These are phyloP conservation scores for Penicillium paxilli DNA, from an alignment of 495 filamentous ascomycete species.

Conservation along the genomic window DNA sequence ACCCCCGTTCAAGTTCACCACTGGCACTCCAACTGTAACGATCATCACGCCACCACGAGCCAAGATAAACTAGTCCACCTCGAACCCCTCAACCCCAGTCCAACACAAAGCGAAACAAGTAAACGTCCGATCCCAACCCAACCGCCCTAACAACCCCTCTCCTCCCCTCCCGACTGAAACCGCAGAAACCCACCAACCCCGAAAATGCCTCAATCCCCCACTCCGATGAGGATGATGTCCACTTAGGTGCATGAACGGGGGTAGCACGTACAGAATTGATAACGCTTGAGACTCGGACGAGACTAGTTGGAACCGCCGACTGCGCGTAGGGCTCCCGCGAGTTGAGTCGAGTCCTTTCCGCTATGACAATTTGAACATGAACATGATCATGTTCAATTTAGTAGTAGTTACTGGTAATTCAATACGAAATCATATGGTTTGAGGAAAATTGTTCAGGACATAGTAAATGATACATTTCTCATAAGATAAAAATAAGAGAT, in stretches of 20 bases:
- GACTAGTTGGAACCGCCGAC: no score
- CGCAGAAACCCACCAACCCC: slow-evolving; percentile 1
- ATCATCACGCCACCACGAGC: not conserved
- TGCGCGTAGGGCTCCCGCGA: no score
- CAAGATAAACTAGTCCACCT: not conserved
- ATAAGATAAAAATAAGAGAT: not conserved
- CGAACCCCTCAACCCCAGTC: not conserved
- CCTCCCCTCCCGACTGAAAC: not conserved
- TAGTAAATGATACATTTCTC: slow-evolving; percentile 2
- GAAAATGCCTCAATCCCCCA: not conserved
- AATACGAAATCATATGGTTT: not conserved
- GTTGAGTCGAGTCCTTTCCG: no score
- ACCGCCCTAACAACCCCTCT: not conserved
- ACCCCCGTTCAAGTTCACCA: no score
- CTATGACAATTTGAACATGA: no score
- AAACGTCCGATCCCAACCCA: not conserved
- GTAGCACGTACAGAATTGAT: not conserved
- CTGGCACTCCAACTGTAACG: not conserved
- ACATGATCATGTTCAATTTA: no score
- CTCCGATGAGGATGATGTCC: not conserved
- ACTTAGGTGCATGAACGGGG: not conserved
- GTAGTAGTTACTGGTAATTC: no score
- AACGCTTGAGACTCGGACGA: no score
- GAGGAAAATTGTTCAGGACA: not conserved
- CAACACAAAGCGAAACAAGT: not conserved